Percentiles rank a stretch among this genome's conserved stretches.
Evolutionary conservation across 208 protist genomes (phyloP).

Genomic region (Blechomonas ayalai): DNA sequence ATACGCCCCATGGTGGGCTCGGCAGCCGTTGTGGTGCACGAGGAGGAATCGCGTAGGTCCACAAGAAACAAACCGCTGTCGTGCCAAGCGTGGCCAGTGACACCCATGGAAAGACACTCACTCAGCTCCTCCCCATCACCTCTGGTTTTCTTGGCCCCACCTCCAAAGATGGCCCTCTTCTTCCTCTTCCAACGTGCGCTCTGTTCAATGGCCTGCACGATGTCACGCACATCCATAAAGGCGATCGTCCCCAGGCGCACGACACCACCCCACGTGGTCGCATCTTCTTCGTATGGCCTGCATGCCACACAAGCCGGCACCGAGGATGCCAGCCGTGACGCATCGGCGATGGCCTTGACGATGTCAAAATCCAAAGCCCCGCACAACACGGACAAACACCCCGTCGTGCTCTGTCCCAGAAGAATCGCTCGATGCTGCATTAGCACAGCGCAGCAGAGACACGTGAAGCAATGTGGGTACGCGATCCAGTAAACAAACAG

Average conservation of each 20-base stretch:
- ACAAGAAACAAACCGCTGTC: conserved; percentile 45
- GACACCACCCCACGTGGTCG: neutral
- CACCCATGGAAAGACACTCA: no score
- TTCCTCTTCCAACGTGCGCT: neutral
- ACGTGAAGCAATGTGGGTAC: conserved; percentile 19
- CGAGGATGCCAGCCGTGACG: no score
- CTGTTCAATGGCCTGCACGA: conserved; percentile 10
- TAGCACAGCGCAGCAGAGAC: conserved; percentile 20
- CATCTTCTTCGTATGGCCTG: no score
- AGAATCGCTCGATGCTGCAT: conserved; percentile 29
- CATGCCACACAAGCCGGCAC: no score
- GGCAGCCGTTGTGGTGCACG: neutral
- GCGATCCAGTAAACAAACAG: conserved; percentile 41
- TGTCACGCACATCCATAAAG: conserved; percentile 4
- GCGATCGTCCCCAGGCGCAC: neutral
- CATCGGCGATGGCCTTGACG: neutral
- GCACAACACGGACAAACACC: conserved; percentile 35
- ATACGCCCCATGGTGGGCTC: conserved; percentile 15
- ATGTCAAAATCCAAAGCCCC: neutral
- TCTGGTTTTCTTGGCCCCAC: no score
- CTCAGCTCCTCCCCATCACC: no score
- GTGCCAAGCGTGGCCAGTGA: conserved; percentile 6
- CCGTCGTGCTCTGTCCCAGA: conserved; percentile 36
- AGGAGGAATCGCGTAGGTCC: conserved; percentile 19
- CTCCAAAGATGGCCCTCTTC: conserved; percentile 10